Conservation (phyloP, 441 rosid genomes). For the Rhodomyrtus psidioides region DNA sequence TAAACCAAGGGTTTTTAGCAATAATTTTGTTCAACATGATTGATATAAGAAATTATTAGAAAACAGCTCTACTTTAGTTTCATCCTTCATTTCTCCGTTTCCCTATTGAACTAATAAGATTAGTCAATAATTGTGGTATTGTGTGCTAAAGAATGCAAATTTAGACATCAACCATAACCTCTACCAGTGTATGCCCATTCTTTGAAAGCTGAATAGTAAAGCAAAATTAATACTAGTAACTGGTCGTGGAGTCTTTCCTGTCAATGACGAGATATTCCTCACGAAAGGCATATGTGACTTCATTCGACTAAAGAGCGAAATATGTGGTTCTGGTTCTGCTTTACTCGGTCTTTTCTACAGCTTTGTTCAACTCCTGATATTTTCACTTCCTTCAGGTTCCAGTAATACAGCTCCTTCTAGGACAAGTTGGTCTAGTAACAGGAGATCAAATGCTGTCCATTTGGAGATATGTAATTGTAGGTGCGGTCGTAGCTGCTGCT, state of each 20-base stretch:
- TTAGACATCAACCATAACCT: not conserved
- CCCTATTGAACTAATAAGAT: not conserved
- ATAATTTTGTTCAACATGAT: not conserved
- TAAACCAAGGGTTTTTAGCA: not conserved
- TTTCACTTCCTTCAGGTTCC: constrained; percentile 60
- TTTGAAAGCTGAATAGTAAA: not conserved
- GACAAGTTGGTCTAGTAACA: constrained; percentile 79
- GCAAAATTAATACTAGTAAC: not conserved
- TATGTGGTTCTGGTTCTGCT: not conserved
- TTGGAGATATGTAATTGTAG: constrained; percentile 95
- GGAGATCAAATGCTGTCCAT: constrained; percentile 95
- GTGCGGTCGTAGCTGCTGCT: constrained; percentile 90
- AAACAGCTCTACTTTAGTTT: not conserved
- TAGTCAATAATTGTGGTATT: not conserved
- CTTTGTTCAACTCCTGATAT: not conserved
- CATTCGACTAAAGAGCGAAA: not conserved
- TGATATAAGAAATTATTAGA: not conserved
- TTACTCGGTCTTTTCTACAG: not conserved
- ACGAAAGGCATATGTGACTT: not conserved
- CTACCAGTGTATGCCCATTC: not conserved
- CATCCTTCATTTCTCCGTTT: not conserved
- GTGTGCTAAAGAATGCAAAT: not conserved
- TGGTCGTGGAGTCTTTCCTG: not conserved
- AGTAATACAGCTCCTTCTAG: constrained; percentile 83
- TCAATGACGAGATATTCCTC: not conserved